Evolutionary conservation across 2,329 filamentous ascomycete genomes (phyloP).

Genomic region (Hypoxylon rubiginosum): DNA sequence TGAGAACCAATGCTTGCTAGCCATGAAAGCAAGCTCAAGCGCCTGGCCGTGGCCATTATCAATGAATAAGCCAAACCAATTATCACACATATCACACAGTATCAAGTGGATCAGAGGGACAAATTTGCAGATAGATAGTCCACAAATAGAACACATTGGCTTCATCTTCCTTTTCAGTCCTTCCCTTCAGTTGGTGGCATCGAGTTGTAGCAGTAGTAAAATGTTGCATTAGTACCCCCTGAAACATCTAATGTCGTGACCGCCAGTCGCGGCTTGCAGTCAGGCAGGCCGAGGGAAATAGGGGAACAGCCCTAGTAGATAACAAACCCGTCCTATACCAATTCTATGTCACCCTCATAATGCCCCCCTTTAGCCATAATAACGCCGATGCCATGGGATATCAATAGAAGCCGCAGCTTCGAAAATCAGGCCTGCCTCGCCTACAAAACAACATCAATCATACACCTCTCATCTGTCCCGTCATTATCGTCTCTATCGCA

Average conservation of each 20-base stretch:
- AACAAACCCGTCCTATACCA: constrained; percentile 1
- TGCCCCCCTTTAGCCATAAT: constrained; percentile 12
- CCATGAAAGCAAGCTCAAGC: constrained; percentile 1
- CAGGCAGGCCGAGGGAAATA: constrained; percentile 1
- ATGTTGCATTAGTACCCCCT: constrained; percentile 1
- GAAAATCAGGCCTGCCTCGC: not conserved
- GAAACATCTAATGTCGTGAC: constrained; percentile 8
- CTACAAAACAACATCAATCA: constrained; percentile 9
- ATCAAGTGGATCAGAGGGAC: not conserved
- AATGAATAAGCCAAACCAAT: not conserved
- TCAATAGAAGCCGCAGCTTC: constrained; percentile 24
- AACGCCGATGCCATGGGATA: constrained; percentile 35
- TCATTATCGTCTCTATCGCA: constrained; percentile 32
- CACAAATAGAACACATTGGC: not conserved
- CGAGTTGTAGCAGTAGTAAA: constrained; percentile 8
- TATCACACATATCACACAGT: not conserved
- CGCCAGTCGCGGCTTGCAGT: constrained; percentile 4
- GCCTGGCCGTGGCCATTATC: not conserved
- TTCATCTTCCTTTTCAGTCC: not conserved
- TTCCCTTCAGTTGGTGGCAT: constrained; percentile 15
- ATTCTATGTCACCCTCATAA: constrained; percentile 10
- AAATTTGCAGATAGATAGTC: not conserved
- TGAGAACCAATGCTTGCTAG: not conserved
- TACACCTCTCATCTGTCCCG: constrained; percentile 15
- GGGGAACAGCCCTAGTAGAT: constrained; percentile 6